Evolutionary conservation across 164 flowering plant genomes (phyloP).

Genomic region (Taxillus chinensis): DNA sequence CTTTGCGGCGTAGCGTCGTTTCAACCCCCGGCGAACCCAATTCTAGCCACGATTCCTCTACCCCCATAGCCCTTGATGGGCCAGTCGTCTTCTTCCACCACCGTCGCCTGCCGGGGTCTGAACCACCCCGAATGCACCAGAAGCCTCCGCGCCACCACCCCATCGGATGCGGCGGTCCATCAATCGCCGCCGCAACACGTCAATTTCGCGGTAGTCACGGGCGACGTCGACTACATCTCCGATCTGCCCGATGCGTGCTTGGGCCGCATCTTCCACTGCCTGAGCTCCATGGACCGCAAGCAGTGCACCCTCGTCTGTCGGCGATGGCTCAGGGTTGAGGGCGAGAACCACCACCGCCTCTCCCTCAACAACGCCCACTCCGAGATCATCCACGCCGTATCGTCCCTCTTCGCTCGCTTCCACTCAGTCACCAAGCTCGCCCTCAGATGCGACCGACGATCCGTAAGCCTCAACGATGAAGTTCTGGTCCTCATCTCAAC

Average conservation of each 20-base stretch:
- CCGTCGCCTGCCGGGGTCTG: background rate
- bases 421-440: conserved; percentile 69
- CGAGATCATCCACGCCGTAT: conserved; percentile 29
- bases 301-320: conserved; percentile 60
- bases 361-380: conserved; percentile 62
- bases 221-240: conserved; percentile 22
- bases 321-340: conserved; percentile 71
- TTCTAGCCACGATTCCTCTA: too few relatives aligned
- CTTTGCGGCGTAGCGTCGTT: too few relatives aligned
- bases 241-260: conserved; percentile 83
- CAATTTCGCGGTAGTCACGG: background rate
- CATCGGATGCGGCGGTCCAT: background rate
- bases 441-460: conserved; percentile 65
- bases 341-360: conserved; percentile 63
- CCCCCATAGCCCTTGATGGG: conserved; percentile 19
- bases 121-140: conserved; percentile 4
- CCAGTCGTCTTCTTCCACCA: conserved; percentile 17
- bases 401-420: conserved; percentile 54
- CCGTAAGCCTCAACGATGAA: conserved; percentile 55
- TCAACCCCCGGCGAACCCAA: too few relatives aligned
- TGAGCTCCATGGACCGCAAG: conserved; percentile 58
- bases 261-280: conserved; percentile 59
- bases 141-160: conserved; percentile 7
- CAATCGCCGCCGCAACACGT: background rate
- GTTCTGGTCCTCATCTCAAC: conserved; percentile 47